phyloP scores from a whole-genome alignment of 1,284 basidiomycete genomes.

The Sparassis latifolia region DNA sequence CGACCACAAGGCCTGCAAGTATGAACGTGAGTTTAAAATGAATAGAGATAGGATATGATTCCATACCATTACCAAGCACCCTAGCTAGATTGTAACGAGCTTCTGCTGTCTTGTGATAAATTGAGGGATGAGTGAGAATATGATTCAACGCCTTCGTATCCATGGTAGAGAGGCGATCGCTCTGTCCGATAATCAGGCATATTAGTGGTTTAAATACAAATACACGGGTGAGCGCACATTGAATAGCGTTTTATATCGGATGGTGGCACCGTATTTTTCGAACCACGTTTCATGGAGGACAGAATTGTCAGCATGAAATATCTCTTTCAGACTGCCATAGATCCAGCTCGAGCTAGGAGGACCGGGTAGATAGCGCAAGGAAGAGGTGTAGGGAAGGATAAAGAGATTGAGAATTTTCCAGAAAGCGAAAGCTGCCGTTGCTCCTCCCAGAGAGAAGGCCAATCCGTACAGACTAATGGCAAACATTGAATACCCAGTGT shows the following conservation, averaged over 20 bases:
- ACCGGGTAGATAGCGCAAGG: slow-evolving; percentile 42
- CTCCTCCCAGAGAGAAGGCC: background rate
- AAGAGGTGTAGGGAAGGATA: slow-evolving; percentile 28
- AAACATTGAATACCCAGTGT: background rate
- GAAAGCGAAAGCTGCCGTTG: background rate
- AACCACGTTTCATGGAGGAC: slow-evolving; percentile 49
- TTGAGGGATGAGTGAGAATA: slow-evolving; percentile 27
- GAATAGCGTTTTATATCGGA: slow-evolving; percentile 41
- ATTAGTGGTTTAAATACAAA: background rate
- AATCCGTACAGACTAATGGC: background rate
- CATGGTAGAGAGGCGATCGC: slow-evolving; percentile 34
- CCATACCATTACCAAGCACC: slow-evolving; percentile 25
- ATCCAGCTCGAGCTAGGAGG: slow-evolving; percentile 43
- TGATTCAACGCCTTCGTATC: slow-evolving; percentile 32
- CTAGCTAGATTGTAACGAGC: slow-evolving; percentile 15
- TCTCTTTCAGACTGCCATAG: slow-evolving; percentile 46
- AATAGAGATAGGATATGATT: background rate
- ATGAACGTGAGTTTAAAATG: background rate
- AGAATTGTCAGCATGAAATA: slow-evolving; percentile 33
- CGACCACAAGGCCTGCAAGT: slow-evolving; percentile 3
- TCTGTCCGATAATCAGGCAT: slow-evolving; percentile 20
- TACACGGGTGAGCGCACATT: slow-evolving; percentile 30
- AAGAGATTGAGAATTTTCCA: slow-evolving; percentile 7
- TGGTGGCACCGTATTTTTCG: slow-evolving; percentile 43
- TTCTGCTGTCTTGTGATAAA: slow-evolving; percentile 28